Evolutionary conservation across 2,329 filamentous ascomycete genomes (phyloP).

Genomic region (Aspergillus caelatus): DNA sequence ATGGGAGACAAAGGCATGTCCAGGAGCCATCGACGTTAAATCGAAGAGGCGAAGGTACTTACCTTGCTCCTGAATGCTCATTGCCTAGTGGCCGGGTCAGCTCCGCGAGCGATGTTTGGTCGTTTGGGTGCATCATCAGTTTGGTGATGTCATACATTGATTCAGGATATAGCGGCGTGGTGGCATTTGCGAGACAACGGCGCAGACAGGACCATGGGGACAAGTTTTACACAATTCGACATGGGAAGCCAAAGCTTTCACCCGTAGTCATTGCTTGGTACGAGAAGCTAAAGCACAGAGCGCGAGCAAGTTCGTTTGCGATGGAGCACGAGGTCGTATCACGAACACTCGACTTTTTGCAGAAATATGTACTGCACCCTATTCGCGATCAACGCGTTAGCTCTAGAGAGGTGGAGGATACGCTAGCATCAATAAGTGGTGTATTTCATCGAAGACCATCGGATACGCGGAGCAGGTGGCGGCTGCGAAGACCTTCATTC

Average conservation of each 20-base stretch:
- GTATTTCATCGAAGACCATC: constrained; percentile 3
- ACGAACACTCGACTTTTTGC: constrained; percentile 31
- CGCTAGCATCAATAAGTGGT: constrained; percentile 18
- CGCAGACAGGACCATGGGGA: constrained; percentile 24
- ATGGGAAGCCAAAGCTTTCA: constrained; percentile 12
- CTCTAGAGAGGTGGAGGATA: constrained; percentile 24
- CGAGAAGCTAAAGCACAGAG: constrained; percentile 10
- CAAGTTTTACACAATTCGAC: constrained; percentile 19
- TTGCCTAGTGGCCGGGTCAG: constrained; percentile 31
- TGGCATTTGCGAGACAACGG: constrained; percentile 22
- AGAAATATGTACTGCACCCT: constrained; percentile 27
- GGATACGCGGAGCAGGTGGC: background rate
- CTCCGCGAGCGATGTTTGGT: constrained; percentile 45
- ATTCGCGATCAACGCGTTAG: constrained; percentile 21
- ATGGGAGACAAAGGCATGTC: constrained; percentile 16
- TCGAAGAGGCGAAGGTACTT: constrained; percentile 35
- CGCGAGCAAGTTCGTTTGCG: background rate
- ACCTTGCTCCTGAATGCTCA: constrained; percentile 40
- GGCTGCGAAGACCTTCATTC: background rate
- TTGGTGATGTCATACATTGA: constrained; percentile 43
- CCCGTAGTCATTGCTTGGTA: constrained; percentile 20
- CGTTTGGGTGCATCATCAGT: constrained; percentile 45
- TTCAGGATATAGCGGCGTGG: constrained; percentile 31
- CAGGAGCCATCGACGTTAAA: background rate
- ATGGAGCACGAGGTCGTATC: constrained; percentile 27